These are phyloP conservation scores for Salvia sclarea DNA, from an alignment of 305 asterid genomes.

Conservation along the genomic window DNA sequence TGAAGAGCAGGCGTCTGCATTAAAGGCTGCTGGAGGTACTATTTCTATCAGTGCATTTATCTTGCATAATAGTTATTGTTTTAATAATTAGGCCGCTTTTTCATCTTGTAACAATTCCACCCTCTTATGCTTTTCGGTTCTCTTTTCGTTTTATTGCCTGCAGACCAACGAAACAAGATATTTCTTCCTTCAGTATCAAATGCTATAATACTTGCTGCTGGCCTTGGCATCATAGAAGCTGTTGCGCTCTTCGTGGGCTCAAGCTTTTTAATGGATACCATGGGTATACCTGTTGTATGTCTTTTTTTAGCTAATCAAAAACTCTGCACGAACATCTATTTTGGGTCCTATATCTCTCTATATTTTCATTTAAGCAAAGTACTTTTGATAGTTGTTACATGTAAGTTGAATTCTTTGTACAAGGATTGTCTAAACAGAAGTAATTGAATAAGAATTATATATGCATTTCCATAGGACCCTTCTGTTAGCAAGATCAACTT, in stretches of 20 bases:
- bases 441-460: too few relatives aligned
- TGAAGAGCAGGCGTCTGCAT: slow-evolving; percentile 81
- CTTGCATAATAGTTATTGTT: neutral
- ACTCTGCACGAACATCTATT: slow-evolving; percentile 9
- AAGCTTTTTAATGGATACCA: slow-evolving; percentile 64
- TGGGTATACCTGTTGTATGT: slow-evolving; percentile 98
- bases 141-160: slow-evolving; percentile 34
- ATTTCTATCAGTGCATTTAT: slow-evolving; percentile 20
- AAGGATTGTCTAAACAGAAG: slow-evolving; percentile 13
- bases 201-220: slow-evolving; percentile 76
- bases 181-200: slow-evolving; percentile 86
- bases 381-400: slow-evolving; percentile 13
- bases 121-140: neutral
- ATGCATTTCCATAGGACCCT: neutral
- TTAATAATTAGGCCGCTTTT: slow-evolving; percentile 12
- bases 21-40: slow-evolving; percentile 50
- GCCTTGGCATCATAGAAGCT: slow-evolving; percentile 83
- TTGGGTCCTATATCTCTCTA: neutral
- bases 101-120: slow-evolving; percentile 17
- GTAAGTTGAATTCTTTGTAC: slow-evolving; percentile 19
- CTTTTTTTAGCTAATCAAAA: slow-evolving; percentile 42
- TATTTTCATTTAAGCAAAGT: neutral
- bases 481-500: slow-evolving; percentile 9
- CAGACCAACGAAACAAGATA: slow-evolving; percentile 51
- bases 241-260: slow-evolving; percentile 67